Evolutionary conservation across 2,329 filamentous ascomycete species (phyloP), one percentile per base, ranked within the genome.

Genomic region (Leptoxyphium fumago): DNA sequence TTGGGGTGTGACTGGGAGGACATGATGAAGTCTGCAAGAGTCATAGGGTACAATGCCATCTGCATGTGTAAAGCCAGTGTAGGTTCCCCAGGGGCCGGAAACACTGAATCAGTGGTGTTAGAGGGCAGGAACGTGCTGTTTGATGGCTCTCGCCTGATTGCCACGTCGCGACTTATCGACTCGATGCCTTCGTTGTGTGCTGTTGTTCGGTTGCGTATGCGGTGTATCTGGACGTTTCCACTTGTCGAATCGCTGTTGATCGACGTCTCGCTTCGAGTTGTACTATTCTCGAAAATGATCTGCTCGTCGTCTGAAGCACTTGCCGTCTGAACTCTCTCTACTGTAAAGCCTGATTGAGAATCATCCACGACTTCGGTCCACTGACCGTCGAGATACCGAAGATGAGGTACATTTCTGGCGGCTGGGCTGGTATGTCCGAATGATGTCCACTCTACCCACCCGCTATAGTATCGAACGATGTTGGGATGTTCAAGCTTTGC

Each of bases 31-130:
- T 74, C 71, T 8, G 72, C 69, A 10, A 83, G 65, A 2, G 75
- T 80, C 43, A 78, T 66, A 1, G 77, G 76, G 55, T 80, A 75
- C 2, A 78, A 64, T 4, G 74, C 75, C 77, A 82, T 82, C 53
- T 82, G 78, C n/a, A 82, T 76, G 55, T 80, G 77, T 8, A 82
- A 64, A 5, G 72, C 71, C 10, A 78, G 52, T 10, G 39, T 58
- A 14, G 57, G 54, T 13, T 48, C 51, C 9, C 29, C 36, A 42
- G 42, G 5, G 53, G n/a, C 54, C 55, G 43, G 56, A 48, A 2
- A 61, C 54, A 2, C 47, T 50, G 13, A 60, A 52, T 30, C 52
- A 54, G 32, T 62, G 13, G 32, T 36, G 9, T 36, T 36, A 3
- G 32, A 36, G 11, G 32, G 32, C 32, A 36, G 11, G 9, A 36